Evolutionary conservation across 805 yeast genomes (phyloP).

Genomic region (Starmerella sp.): DNA sequence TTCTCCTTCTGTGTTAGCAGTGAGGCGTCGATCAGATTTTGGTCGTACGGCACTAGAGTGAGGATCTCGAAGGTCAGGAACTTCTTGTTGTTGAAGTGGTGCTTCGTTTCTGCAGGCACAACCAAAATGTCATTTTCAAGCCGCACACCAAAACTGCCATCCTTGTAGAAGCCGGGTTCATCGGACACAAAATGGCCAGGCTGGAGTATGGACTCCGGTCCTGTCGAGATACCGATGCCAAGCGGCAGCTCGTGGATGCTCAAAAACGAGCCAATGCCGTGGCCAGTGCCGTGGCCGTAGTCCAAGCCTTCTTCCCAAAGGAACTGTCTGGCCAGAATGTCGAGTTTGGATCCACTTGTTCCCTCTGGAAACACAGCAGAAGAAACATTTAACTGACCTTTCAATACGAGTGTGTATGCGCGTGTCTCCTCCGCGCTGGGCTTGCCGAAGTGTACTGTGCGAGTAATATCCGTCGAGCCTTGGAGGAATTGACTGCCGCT

Average conservation of each 20-base stretch:
- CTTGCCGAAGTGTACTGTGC: conserved; percentile 62
- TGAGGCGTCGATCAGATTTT: conserved; percentile 51
- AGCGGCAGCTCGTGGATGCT: conserved; percentile 93
- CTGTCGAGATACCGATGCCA: conserved; percentile 43
- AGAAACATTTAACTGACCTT: conserved; percentile 84
- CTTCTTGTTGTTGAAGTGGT: conserved; percentile 40
- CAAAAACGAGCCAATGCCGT: conserved; percentile 83
- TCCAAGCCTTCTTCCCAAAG: conserved; percentile 76
- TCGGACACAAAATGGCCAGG: conserved; percentile 73
- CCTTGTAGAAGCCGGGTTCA: conserved; percentile 92
- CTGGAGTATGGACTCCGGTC: conserved; percentile 42
- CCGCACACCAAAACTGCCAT: conserved; percentile 82
- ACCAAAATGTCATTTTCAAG: conserved; percentile 75
- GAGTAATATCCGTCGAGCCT: conserved; percentile 93
- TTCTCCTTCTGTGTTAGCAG: conserved; percentile 53
- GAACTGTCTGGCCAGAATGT: conserved; percentile 71
- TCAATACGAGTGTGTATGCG: conserved; percentile 74
- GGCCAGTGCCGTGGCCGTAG: conserved; percentile 94
- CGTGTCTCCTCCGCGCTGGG: conserved; percentile 50
- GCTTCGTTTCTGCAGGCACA: conserved; percentile 31
- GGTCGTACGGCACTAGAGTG: conserved; percentile 75
- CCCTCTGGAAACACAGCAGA: conserved; percentile 68
- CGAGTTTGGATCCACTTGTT: conserved; percentile 65
- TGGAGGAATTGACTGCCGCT: conserved; percentile 88
- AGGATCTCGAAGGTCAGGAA: conserved; percentile 68